These are phyloP conservation scores for Volvariella surrecta DNA, from an alignment of 1,284 basidiomycete genomes.

Conservation along the genomic window DNA sequence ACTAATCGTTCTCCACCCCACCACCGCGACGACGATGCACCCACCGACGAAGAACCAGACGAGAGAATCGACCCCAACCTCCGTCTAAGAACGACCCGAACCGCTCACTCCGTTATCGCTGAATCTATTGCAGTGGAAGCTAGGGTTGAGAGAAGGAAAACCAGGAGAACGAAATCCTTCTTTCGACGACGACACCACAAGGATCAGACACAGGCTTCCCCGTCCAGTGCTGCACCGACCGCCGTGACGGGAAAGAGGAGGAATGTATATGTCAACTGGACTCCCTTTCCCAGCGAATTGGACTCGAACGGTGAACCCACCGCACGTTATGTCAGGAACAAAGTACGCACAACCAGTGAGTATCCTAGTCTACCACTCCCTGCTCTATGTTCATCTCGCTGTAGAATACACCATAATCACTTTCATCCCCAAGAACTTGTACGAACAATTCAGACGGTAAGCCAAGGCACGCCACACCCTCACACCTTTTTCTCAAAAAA, in stretches of 20 bases:
- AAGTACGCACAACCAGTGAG: conserved; percentile 90
- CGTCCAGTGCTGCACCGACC: conserved; percentile 10
- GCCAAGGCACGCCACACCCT: conserved; percentile 7
- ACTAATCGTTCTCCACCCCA: too few species aligned
- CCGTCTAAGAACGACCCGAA: conserved; percentile 79
- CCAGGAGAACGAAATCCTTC: conserved; percentile 42
- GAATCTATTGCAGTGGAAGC: conserved; percentile 78
- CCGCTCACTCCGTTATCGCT: conserved; percentile 82
- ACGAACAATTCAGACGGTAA: conserved; percentile 81
- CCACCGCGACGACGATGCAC: too few species aligned
- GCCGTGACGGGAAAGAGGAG: conserved; percentile 51
- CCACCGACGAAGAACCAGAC: conserved; percentile 48
- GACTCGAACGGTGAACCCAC: conserved; percentile 72
- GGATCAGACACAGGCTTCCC: conserved; percentile 35
- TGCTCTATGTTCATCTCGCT: conserved; percentile 6
- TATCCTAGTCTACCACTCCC: conserved; percentile 16
- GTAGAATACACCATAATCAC: conserved; percentile 87
- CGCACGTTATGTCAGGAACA: conserved; percentile 80
- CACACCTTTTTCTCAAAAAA: conserved; percentile 2
- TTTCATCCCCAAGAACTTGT: conserved; percentile 91
- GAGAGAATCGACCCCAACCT: conserved; percentile 76
- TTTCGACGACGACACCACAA: conserved; percentile 48
- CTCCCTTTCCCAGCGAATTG: conserved; percentile 56
- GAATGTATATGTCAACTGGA: conserved; percentile 76
- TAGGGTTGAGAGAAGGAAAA: conserved; percentile 57